Evolutionary conservation across 2,329 filamentous ascomycete genomes (phyloP), one percentile per base, ranked within the genome.

Genomic region (Fusarium poae): DNA sequence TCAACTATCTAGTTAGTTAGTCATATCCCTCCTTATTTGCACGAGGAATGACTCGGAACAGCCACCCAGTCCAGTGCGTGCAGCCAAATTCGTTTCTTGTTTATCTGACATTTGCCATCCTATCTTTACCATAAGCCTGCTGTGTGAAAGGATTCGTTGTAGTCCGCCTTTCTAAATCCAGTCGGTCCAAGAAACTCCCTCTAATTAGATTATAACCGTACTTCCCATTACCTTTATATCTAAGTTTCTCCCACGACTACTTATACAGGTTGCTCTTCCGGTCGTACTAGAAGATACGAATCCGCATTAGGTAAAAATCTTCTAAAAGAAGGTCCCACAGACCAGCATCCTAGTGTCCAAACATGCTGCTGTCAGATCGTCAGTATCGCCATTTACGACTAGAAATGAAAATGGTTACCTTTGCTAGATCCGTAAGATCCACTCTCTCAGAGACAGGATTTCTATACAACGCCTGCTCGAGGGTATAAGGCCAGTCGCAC

Each of bases 131-230:
- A 27, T 9, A 27, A 27, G 27, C 7, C 8, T 27, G 27, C 27
- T 27, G 5, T 27, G 27, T 9, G 27, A 8, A 27, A 43, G 53
- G 30, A 42, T 57, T 62, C 57, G 16, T 49, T 55, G 18, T 13
- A 12, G 1, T 0, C 1, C 1, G 0, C 18, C 0, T 0, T 1
- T 5, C 1, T 23, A 1, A 5, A 1, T 3, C 0, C 2, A n/a
- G 9, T 12, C 0, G 8, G 3, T 15, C 2, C 2, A n/a, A n/a
- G 4, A 2, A 9, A 7, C 0, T 4, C 15, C 13, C 2, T 18
- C 11, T 18, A 9, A 11, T 4, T 10, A 4, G 6, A 34, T 18
- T 10, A 13, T 20, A 10, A 18, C 20, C 16, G 4, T 23, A 37
- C 11, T 5, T 20, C n/a, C 9, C 13, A 4, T 27, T 1, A 7